Evolutionary conservation across 495 filamentous ascomycete species (phyloP), one percentile per base, ranked within the genome.

Genomic region (Xylaria flabelliformis): DNA sequence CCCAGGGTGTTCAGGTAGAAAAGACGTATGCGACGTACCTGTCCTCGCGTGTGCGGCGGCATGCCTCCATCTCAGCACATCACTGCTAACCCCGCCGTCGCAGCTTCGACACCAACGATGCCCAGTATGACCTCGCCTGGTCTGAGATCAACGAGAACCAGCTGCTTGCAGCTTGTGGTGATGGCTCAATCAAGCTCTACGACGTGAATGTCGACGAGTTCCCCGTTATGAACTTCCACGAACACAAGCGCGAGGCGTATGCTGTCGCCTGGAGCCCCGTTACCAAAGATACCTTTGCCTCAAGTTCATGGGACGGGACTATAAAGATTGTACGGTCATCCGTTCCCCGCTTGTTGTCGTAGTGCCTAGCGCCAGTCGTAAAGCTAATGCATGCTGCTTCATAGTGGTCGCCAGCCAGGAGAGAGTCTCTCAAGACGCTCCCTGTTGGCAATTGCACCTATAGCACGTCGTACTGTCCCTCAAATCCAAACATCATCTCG

Each of bases 91-190:
- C 62, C 29, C 58, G 24, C 62, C 69, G 34, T 24, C 50, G 41
- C 71, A 94, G 91, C 79, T 99, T 92, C 83, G 95, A 97, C 76
- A 99, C 96, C 44, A 96, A 98, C 85, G 97, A 98, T 80, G 91
- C 94, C 51, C 92, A 97, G 75, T 99, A 94, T 82, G 96, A 99
- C 82, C 86, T 93, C 50, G 86, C 93, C 72, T 98, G 95, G 94
- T 97, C 94, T 69, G 96, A 99, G 82, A 86, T 91, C 66, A 92
- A 99, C 86, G 94, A 97, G 85, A 93, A 96, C 80, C 96, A 99
- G 83, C 85, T 97, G 72, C 88, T 94, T 19, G 89, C 91, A 3
- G 97, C 93, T 3, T 91, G 90, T 46, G 96, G 96, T 69, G 96
- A 99, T 81, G 96, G 96, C 68, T 93, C 91, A 71, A 88, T 99